Evolutionary conservation across 306 rosid species (phyloP), one percentile per base, ranked within the genome.

Genomic region (Delonix regia): DNA sequence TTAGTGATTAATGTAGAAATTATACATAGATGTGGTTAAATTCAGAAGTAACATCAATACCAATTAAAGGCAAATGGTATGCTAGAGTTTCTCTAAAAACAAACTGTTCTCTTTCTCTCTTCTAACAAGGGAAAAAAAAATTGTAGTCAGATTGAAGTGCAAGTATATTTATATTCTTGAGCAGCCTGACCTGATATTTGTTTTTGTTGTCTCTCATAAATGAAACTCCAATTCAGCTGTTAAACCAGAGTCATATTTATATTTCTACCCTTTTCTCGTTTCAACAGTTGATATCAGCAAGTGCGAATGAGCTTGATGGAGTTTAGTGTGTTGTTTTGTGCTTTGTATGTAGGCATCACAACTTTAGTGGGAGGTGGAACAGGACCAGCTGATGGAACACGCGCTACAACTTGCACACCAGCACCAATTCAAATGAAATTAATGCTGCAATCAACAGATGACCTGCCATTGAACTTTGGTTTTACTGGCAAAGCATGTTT

Each of bases 371-470:
- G 97, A 78, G 99, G 99, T 74, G 99, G 98, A 87, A 92, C 97
- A 6, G 99, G 99, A 81, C 99, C 99, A 45, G 91, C 99, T 66
- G 83, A 79, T 9, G 99, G 99, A 78, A 92, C 97, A 48, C 77
- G 97, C 68, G 99, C 99, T 21, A 95, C 99, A 65, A 95, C 99
- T 75, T 95, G 99, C 81, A 95, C 99, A 25, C 93, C 99, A 9
- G 86, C 96, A 6, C 92, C 85, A n/a, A 28, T 48, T 75, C 98
- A 90, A 19, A 92, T 91, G 98, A 85, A 82, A 86, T 39, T 95
- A 5, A 95, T 95, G 99, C 86, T 95, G 69, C 98, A 89, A 86
- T 79, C 99, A 80, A 95, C 98, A 30, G 97, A 95, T 76, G 88
- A 86, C 36, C 57, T 95, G 34, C 99, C 99, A 75, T 77, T 95